A percentile compares a stretch with the other conserved stretches of the same genome.
Evolutionary conservation across 371 early-diverging fungal genomes (phyloP).

Genomic region (Mortierella sp.): DNA sequence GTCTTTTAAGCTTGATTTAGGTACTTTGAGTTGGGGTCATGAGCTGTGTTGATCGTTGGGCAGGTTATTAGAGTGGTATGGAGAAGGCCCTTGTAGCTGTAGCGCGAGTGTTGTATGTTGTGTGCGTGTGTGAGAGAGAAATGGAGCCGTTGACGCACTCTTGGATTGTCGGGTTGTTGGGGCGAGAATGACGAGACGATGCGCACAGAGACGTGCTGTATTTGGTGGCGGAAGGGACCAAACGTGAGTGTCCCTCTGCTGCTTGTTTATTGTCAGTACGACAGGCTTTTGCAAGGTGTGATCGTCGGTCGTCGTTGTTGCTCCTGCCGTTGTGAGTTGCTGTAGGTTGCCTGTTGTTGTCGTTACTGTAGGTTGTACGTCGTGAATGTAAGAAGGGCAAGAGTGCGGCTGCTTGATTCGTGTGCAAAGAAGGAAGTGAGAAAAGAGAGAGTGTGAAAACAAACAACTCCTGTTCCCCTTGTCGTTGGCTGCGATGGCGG

Average conservation of each 20-base stretch:
- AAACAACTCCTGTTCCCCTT: neutral
- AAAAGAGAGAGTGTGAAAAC: neutral
- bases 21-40: neutral
- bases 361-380: neutral
- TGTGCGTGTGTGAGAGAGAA: neutral
- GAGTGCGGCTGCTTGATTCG: no score
- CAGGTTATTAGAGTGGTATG: neutral
- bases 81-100: no score
- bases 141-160: neutral
- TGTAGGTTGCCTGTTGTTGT: neutral
- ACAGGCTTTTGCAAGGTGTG: no score
- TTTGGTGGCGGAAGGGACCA: conserved; percentile 4
- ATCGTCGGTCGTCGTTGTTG: neutral
- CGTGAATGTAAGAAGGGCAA: no score
- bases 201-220: neutral
- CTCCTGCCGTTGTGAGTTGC: no score
- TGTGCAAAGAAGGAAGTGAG: neutral
- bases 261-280: neutral
- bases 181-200: neutral
- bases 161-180: neutral
- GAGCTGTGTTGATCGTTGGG: neutral
- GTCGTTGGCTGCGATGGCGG: neutral
- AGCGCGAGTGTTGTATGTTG: neutral
- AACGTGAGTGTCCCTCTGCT: neutral
- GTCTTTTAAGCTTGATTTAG: neutral